Conservation (phyloP, 1,284 basidiomycete species). For the Malassezia brasiliensis region DNA sequence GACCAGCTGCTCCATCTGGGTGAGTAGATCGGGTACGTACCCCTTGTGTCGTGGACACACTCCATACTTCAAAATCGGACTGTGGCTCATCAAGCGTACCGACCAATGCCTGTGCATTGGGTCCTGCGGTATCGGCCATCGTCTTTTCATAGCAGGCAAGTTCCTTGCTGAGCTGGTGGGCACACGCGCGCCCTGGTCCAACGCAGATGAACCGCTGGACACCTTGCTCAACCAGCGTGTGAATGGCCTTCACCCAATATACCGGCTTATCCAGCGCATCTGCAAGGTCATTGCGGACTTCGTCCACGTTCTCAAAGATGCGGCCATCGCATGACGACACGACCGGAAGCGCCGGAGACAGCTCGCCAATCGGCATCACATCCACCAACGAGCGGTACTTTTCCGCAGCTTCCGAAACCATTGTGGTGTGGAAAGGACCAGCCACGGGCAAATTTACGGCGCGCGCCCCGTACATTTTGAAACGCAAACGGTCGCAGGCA, state of each 20-base stretch:
- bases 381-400: constrained; percentile 26
- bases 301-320: constrained; percentile 14
- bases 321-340: constrained; percentile 32
- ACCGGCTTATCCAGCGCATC: constrained; percentile 33
- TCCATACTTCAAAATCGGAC: constrained; percentile 15
- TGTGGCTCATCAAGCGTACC: background rate
- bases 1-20: constrained; percentile 5
- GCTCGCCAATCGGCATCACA: constrained; percentile 31
- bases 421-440: constrained; percentile 40
- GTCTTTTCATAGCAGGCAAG: constrained; percentile 26
- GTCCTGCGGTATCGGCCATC: background rate
- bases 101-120: background rate
- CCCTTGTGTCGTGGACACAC: constrained; percentile 10
- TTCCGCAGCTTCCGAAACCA: constrained; percentile 33
- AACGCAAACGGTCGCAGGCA: constrained; percentile 37
- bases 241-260: constrained; percentile 32
- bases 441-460: constrained; percentile 45
- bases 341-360: constrained; percentile 18
- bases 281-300: constrained; percentile 28
- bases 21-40: background rate
- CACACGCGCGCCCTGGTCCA: constrained; percentile 41
- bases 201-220: constrained; percentile 43
- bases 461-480: constrained; percentile 35
- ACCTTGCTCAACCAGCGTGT: constrained; percentile 31
- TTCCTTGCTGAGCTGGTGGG: constrained; percentile 43